These are phyloP conservation scores for Penicillium fimorum DNA, from an alignment of 495 filamentous ascomycete genomes.

Conservation along the genomic window DNA sequence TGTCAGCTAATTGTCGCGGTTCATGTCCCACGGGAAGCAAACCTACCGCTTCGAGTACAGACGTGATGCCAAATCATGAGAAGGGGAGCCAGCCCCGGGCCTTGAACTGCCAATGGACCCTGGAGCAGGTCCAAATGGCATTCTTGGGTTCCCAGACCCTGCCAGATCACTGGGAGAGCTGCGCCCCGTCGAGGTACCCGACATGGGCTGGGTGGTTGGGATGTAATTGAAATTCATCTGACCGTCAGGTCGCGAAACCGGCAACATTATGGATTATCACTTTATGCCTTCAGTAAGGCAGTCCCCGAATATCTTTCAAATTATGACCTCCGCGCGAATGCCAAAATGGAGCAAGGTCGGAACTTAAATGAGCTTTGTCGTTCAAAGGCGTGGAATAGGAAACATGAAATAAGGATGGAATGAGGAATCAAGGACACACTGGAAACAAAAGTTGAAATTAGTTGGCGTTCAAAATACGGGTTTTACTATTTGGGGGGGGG, in stretches of 20 bases:
- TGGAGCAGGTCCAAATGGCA: constrained; percentile 69
- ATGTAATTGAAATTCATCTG: constrained; percentile 77
- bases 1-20: constrained; percentile 15
- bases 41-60: constrained; percentile 91
- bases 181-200: constrained; percentile 81
- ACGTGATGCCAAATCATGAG: constrained; percentile 78
- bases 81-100: constrained; percentile 93
- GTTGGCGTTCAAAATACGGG: constrained; percentile 5
- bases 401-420: constrained; percentile 18
- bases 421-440: constrained; percentile 1
- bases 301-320: constrained; percentile 25
- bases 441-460: constrained; percentile 1
- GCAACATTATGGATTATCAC: constrained; percentile 78
- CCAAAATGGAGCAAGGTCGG: constrained; percentile 12
- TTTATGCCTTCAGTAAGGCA: constrained; percentile 27
- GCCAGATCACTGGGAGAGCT: constrained; percentile 83
- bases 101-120: constrained; percentile 73
- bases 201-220: constrained; percentile 72
- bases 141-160: constrained; percentile 63
- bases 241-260: constrained; percentile 62
- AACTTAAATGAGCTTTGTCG: constrained; percentile 10
- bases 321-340: constrained; percentile 14
- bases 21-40: constrained; percentile 4
- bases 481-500: constrained; percentile 5
- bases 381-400: constrained; percentile 15